These are phyloP conservation scores for Crepidotus sp. DNA, from an alignment of 1,284 basidiomycete species.

Conservation along the genomic window DNA sequence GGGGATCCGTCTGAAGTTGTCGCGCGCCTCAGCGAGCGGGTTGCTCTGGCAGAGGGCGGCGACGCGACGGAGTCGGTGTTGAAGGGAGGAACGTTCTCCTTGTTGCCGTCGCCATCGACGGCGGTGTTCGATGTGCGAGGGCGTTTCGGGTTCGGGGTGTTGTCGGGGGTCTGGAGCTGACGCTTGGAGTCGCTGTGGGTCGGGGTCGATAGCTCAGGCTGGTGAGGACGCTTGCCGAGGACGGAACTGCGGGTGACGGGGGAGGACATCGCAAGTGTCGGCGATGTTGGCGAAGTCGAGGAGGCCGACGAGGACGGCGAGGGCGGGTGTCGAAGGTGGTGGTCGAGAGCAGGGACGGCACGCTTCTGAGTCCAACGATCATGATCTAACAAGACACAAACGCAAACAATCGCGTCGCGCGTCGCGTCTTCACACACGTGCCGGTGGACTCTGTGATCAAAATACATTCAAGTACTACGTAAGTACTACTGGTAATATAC, in stretches of 20 bases:
- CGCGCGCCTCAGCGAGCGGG: constrained; percentile 40
- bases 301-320: background rate
- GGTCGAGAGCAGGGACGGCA: constrained; percentile 8
- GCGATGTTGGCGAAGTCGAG: constrained; percentile 2
- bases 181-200: constrained; percentile 27
- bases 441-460: background rate
- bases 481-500: background rate
- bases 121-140: constrained; percentile 36
- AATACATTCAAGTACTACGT: background rate
- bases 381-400: too few species aligned
- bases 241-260: constrained; percentile 20
- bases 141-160: constrained; percentile 58
- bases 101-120: constrained; percentile 54
- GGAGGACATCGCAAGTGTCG: constrained; percentile 7
- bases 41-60: constrained; percentile 28
- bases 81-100: constrained; percentile 68
- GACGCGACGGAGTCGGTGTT: constrained; percentile 26
- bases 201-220: constrained; percentile 20
- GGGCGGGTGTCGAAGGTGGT: constrained; percentile 4
- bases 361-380: too few species aligned
- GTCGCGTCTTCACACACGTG: background rate
- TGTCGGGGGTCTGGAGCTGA: constrained; percentile 46
- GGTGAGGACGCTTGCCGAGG: constrained; percentile 20
- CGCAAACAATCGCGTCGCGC: constrained; percentile 10
- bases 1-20: constrained; percentile 36